Evolutionary conservation across 108 stramenopile genomes (phyloP).

Genomic region (Cyclotella sp.): DNA sequence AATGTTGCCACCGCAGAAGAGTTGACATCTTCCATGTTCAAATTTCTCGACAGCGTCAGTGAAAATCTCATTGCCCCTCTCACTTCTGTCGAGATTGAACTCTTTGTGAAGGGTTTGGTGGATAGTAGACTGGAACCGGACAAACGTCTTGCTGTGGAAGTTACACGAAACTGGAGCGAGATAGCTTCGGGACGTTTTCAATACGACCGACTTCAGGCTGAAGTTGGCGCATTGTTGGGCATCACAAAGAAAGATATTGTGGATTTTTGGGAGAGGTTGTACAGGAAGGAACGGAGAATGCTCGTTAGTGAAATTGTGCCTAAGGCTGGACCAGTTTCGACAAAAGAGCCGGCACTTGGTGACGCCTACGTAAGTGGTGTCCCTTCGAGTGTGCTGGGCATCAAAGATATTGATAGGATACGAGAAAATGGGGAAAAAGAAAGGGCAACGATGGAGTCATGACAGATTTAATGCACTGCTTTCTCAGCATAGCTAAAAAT

Average conservation of each 20-base stretch:
- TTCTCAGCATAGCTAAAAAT: background rate
- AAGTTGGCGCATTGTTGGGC: slow-evolving; percentile 69
- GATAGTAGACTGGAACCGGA: slow-evolving; percentile 86
- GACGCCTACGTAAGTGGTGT: slow-evolving; percentile 49
- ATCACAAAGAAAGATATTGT: slow-evolving; percentile 76
- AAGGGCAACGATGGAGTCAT: slow-evolving; percentile 3
- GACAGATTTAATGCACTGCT: background rate
- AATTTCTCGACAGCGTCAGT: slow-evolving; percentile 61
- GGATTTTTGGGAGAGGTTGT: slow-evolving; percentile 76
- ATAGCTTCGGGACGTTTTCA: slow-evolving; percentile 75
- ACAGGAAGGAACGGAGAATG: slow-evolving; percentile 61
- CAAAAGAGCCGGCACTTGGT: slow-evolving; percentile 57
- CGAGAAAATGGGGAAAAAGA: slow-evolving; percentile 48
- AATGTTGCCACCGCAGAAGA: slow-evolving; percentile 47
- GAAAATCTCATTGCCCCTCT: slow-evolving; percentile 61
- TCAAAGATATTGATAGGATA: slow-evolving; percentile 69
- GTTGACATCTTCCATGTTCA: slow-evolving; percentile 44
- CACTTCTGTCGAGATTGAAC: slow-evolving; percentile 60
- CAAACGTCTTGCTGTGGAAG: slow-evolving; percentile 75
- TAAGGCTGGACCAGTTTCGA: slow-evolving; percentile 60
- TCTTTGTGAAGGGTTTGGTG: slow-evolving; percentile 74
- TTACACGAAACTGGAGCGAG: slow-evolving; percentile 86
- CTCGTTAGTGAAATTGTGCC: slow-evolving; percentile 78
- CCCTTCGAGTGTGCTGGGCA: slow-evolving; percentile 54
- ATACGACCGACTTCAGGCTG: slow-evolving; percentile 75